Evolutionary conservation across 805 yeast species (phyloP), one percentile per base, ranked within the genome.

Genomic region (Blastobotrys attinorum): DNA sequence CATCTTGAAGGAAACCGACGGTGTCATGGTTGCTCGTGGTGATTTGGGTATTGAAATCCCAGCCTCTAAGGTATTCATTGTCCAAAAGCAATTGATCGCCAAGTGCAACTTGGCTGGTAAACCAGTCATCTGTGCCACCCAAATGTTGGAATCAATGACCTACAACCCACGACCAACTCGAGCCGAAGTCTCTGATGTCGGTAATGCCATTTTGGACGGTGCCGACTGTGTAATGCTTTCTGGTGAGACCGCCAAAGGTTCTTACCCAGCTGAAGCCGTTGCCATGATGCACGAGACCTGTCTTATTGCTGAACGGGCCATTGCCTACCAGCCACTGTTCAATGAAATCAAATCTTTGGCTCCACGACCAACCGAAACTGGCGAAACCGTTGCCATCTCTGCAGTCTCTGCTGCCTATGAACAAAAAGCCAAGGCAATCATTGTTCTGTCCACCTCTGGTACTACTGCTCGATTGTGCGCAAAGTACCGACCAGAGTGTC

Each of bases 21-120:
- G 97, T 76, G 96, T 92, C 64, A 92, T 92, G 98, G 97, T 92
- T 67, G 98, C 98, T 62, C 83, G 98, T 74, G 98, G 98, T 77
- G 98, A 92, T 70, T 78, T 92, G 62, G 98, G 98, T 78, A 92
- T 92, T 63, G 98, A 92, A 76, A 92, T 92, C 63, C 97, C 97
- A 56, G 97, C 98, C 55, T 90, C 97, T 54, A 94, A 89, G 75
- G 98, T 92, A 52, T 89, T 92, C 69, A 88, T 92, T 60, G 97
- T 89, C 59, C 98, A 92, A 76, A 92, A 92, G 79, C 96, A 89
- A 76, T 77, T 92, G 73, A 90, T 92, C 67, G 97, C 98, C 64
- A 92, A 92, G 76, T 92, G 96, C 78, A 94, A 92, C 82, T 75
- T 90, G 66, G 97, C 96, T 56, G 98, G 97, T 69, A 92, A 92